A percentile compares a stretch with the other conserved stretches of the same genome.
Evolutionary conservation across 1,284 basidiomycete species (phyloP).

Genomic region (Schizopora paradoxa): DNA sequence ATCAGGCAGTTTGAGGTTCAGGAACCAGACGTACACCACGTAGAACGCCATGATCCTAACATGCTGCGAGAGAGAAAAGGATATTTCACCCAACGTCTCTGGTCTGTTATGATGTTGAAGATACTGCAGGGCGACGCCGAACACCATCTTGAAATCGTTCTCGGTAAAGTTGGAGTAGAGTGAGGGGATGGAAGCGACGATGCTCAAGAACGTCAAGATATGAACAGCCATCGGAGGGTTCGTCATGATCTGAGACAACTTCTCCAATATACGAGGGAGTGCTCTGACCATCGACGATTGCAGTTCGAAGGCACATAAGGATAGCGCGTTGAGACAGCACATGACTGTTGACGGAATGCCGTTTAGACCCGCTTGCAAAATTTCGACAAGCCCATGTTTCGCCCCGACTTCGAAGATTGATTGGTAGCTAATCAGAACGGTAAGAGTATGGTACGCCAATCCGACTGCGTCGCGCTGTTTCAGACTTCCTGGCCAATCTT

Average conservation of each 20-base stretch:
- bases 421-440: conserved; percentile 87
- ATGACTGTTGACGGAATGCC: conserved; percentile 79
- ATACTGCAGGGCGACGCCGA: conserved; percentile 93
- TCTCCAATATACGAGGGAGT: conserved; percentile 79
- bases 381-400: conserved; percentile 74
- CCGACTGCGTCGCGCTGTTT: conserved; percentile 84
- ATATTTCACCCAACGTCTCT: conserved; percentile 53
- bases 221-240: conserved; percentile 92
- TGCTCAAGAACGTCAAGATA: conserved; percentile 89
- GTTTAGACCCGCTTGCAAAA: conserved; percentile 80
- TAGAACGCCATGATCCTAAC: conserved; percentile 93
- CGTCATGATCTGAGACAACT: conserved; percentile 92
- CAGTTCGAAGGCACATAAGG: conserved; percentile 87
- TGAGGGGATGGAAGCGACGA: conserved; percentile 75
- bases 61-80: conserved; percentile 92
- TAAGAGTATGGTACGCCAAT: conserved; percentile 83
- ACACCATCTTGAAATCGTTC: conserved; percentile 89
- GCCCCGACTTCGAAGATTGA: conserved; percentile 70
- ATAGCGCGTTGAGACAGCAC: conserved; percentile 88
- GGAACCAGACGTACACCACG: conserved; percentile 94
- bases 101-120: conserved; percentile 86
- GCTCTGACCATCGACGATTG: conserved; percentile 79
- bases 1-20: conserved; percentile 83
- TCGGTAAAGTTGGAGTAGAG: conserved; percentile 94
- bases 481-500: conserved; percentile 56